Base-by-base conservation (phyloP, 768 basidiomycete genomes). In the Vishniacozyma victoriae region DNA sequence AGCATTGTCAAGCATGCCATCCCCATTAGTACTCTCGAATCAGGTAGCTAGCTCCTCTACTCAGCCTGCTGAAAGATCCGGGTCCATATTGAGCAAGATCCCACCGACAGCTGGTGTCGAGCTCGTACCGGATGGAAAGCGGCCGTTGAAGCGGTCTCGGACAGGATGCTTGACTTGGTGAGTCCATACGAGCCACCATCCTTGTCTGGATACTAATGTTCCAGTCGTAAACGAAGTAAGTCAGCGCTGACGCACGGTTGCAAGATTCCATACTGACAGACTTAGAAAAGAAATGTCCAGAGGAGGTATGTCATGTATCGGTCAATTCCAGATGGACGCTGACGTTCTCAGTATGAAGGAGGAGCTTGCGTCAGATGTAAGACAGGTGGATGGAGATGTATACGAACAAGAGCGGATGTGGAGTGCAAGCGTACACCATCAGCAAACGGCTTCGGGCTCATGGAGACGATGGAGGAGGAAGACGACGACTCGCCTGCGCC, bases 161-260 rank as follows among this genome's bases (percentile, higher is more conserved):
- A 48, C 16, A 48, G 37, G 37, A 11, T 39, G 37, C 15, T 19
- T 39, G 37, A 39, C 37, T 6, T 39, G 37, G 37, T 39, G 37
- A 39, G 16, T 4, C 24, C 5, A 36, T 5, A n/a, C 31, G n/a
- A 33, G n/a, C n/a, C n/a, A n/a, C n/a, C n/a, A n/a, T n/a, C n/a
- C n/a, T n/a, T n/a, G n/a, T n/a, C n/a, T 33, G 31, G 31, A 33
- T 9, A 33, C 11, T 9, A 33, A 33, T n/a, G 31, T 33, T 33
- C n/a, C 11, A 9, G 9, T 33, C 31, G 31, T n/a, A 9, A 33
- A 9, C 4, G n/a, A 5, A 36, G 35, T 19, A 36, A 19, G 5
- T 5, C 15, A 36, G n/a, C 37, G 37, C 37, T 33, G 11, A n/a
- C 9, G 31, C 31, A 9, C 3, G 37, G 19, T 39, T 18, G 24